phyloP scores from a whole-genome alignment of 2,329 filamentous ascomycete species.

The Trichoderma afroharzianum region DNA sequence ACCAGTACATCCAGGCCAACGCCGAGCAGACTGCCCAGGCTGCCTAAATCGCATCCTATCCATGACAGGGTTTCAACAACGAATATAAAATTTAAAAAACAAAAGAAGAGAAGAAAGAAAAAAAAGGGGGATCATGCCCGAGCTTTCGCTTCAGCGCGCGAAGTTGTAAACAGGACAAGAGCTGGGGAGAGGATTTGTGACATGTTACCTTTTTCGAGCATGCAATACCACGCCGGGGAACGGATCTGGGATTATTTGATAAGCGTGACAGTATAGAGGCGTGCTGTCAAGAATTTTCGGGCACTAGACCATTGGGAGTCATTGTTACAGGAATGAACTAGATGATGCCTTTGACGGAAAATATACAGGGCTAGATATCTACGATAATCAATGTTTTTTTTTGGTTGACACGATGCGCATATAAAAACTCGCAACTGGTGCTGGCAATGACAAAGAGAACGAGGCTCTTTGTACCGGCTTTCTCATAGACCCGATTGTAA shows the following conservation, averaged over 20 bases:
- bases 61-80: background rate
- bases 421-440: background rate
- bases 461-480: background rate
- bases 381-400: conserved; percentile 15
- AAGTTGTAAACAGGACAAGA: background rate
- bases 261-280: conserved; percentile 17
- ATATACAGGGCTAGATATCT: conserved; percentile 17
- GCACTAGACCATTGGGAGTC: conserved; percentile 9
- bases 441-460: no score
- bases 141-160: background rate
- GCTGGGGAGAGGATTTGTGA: background rate
- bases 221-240: background rate
- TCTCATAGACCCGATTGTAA: background rate
- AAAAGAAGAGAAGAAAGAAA: background rate
- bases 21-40: conserved; percentile 31
- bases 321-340: conserved; percentile 5
- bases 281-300: conserved; percentile 8
- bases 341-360: conserved; percentile 5
- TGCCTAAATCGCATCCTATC: background rate
- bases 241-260: conserved; percentile 13
- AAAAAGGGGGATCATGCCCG: background rate
- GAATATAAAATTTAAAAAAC: background rate
- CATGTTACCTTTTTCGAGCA: background rate
- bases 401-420: background rate
- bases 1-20: conserved; percentile 73